Base-by-base conservation (phyloP, 768 basidiomycete species). In the Russula compacta region DNA sequence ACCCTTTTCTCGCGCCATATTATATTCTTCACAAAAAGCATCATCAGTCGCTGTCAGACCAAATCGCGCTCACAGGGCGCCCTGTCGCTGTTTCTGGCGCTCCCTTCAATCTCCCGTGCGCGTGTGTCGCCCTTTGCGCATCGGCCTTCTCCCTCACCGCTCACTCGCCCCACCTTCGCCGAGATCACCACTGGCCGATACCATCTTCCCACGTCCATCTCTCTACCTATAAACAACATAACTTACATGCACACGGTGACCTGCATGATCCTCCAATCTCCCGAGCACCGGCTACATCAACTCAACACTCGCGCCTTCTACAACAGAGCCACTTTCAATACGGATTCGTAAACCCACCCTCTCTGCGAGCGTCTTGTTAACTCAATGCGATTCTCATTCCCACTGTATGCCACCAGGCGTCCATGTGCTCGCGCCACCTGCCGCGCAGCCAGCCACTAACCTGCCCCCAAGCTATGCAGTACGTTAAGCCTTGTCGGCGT, bases 401-500 rank as follows among this genome's bases (percentile, higher is more conserved):
- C 61, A 63, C 56, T 63, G 56, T 39, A 63, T 58, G 61, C 61
- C 61, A 54, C 61, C 56, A 63, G 61, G 61, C 56, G 46, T 53
- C 56, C 61, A 63, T 58, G 61, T 63, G 61, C 39, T 53, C 33
- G 61, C 52, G 61, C 61, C 61, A 63, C 56, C 61, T 58, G 56
- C 56, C 35, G 46, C 61, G 17, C 53, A 43, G 52, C 40, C 56
- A 49, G 57, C 61, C 61, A 61, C 61, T 54, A 49, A 36, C 56
- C 50, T 35, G 29, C 56, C 44, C 36, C 49, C 56, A 58, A 49
- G 36, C 52, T 49, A 29, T 43, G 38, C 56, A 53, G 24, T 58
- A 61, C 46, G 61, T 63, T 53, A 58, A 48, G 53, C 39, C 53
- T 33, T 9, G 46, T 29, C 50, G 56, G 56, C 56, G 44, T 53